Conservation (phyloP, 768 basidiomycete genomes). For the Termitomyces sp. region DNA sequence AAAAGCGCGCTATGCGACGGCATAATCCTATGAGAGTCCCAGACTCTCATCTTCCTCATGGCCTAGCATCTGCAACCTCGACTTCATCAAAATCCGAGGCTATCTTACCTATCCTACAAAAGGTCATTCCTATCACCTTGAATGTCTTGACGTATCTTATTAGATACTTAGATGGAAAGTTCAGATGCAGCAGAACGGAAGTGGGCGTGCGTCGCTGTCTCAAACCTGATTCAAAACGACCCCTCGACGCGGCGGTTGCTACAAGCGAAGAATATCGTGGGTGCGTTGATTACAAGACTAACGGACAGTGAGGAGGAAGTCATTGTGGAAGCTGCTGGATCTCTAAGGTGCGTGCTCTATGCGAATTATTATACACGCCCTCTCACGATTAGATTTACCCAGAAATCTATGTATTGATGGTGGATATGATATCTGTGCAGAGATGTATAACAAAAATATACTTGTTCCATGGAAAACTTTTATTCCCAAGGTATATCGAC, state of each 20-base stretch:
- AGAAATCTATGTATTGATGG: conserved; percentile 95
- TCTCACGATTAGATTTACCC: conserved; percentile 1
- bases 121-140: conserved; percentile 40
- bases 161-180: conserved; percentile 59
- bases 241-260: conserved; percentile 85
- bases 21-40: conserved; percentile 95
- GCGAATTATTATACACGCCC: not conserved
- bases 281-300: conserved; percentile 77
- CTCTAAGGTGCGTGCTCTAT: conserved; percentile 59
- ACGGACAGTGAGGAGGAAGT: conserved; percentile 91
- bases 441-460: conserved; percentile 97
- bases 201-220: conserved; percentile 97
- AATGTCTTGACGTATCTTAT: not conserved
- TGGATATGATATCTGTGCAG: conserved; percentile 90
- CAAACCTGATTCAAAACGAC: conserved; percentile 92
- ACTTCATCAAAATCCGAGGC: conserved; percentile 72
- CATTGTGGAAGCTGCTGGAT: conserved; percentile 81
- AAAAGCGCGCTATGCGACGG: conserved; percentile 76
- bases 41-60: conserved; percentile 84
- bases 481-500: conserved; percentile 61
- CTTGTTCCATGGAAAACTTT: conserved; percentile 71
- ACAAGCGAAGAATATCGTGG: conserved; percentile 89
- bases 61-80: conserved; percentile 68
- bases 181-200: conserved; percentile 76
- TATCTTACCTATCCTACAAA: conserved; percentile 85